Percentiles rank a stretch among this genome's conserved stretches.
These are phyloP conservation scores for Leccinum subrobustum DNA, from an alignment of 1,284 basidiomycete genomes.

Conservation along the genomic window DNA sequence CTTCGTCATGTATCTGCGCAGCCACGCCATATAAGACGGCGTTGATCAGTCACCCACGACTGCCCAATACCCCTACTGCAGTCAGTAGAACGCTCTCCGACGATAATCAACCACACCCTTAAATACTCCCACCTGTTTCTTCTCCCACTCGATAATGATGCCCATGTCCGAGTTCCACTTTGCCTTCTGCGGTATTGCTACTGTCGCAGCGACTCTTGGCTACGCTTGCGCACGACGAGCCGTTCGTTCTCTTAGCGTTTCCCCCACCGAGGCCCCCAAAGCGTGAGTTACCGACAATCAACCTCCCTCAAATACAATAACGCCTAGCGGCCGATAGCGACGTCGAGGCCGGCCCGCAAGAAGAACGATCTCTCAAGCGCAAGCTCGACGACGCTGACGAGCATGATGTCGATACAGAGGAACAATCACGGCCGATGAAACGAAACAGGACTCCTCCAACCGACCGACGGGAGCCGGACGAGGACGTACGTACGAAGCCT, in stretches of 20 bases:
- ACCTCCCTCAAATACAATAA: conserved; percentile 31
- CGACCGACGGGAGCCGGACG: conserved; percentile 29
- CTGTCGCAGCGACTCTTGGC: conserved; percentile 56
- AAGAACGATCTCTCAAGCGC: conserved; percentile 40
- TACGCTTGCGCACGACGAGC: conserved; percentile 49
- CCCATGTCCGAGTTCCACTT: conserved; percentile 42
- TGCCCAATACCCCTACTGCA: conserved; percentile 17
- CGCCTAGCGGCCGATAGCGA: conserved; percentile 33
- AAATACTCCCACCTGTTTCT: conserved; percentile 22
- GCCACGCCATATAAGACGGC: conserved; percentile 33
- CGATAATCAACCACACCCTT: conserved; percentile 12
- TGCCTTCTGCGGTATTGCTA: conserved; percentile 53
- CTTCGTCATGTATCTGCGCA: conserved; percentile 24
- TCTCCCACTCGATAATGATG: conserved; percentile 22
- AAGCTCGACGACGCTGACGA: conserved; percentile 39
- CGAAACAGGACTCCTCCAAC: conserved; percentile 48
- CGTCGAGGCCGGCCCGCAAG: conserved; percentile 25
- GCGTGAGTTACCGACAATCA: conserved; percentile 33
- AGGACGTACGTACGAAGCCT: conserved; percentile 26
- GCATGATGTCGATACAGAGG: conserved; percentile 24
- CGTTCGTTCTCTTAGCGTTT: conserved; percentile 19
- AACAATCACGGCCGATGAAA: conserved; percentile 42
- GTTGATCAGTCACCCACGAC: conserved; percentile 22
- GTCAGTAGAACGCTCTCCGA: background rate
- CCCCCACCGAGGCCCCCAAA: conserved; percentile 21